Evolutionary conservation across 371 early-diverging fungal species (phyloP).

Genomic region (Funneliformis caledonium): DNA sequence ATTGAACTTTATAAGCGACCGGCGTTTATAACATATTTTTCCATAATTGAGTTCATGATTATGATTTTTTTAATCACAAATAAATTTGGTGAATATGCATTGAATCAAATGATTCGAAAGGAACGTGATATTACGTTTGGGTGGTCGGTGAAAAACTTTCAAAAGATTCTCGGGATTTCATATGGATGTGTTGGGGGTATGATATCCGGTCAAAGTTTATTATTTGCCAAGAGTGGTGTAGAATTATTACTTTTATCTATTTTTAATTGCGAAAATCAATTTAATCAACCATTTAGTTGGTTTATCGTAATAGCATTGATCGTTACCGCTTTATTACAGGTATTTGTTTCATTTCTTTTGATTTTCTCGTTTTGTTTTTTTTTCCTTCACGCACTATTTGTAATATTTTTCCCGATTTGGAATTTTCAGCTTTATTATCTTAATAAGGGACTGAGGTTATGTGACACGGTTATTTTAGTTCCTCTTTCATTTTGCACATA

Average conservation of each 20-base stretch:
- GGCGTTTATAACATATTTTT: slow-evolving; percentile 74
- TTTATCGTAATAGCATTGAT: slow-evolving; percentile 67
- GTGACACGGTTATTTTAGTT: slow-evolving; percentile 80
- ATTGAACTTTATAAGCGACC: slow-evolving; percentile 72
- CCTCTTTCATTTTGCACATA: slow-evolving; percentile 80
- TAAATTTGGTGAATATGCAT: slow-evolving; percentile 55
- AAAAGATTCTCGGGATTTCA: slow-evolving; percentile 56
- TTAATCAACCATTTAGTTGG: slow-evolving; percentile 73
- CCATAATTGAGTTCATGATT: slow-evolving; percentile 60
- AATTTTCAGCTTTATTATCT: slow-evolving; percentile 70
- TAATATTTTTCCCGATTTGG: background rate
- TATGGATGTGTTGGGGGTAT: slow-evolving; percentile 78
- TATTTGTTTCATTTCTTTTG: slow-evolving; percentile 41
- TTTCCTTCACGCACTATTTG: background rate
- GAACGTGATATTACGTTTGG: slow-evolving; percentile 42
- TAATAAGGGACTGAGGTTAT: slow-evolving; percentile 74
- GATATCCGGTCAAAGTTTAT: slow-evolving; percentile 74
- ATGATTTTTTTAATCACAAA: slow-evolving; percentile 56
- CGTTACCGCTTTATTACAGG: slow-evolving; percentile 70
- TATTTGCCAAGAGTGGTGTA: slow-evolving; percentile 83
- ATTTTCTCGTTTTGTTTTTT: background rate
- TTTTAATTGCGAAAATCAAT: slow-evolving; percentile 64
- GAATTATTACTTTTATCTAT: slow-evolving; percentile 74
- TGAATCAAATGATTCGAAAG: slow-evolving; percentile 44
- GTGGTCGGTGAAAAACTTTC: slow-evolving; percentile 35